phyloP scores from a whole-genome alignment of 495 filamentous ascomycete species.

The Neurospora sp. region DNA sequence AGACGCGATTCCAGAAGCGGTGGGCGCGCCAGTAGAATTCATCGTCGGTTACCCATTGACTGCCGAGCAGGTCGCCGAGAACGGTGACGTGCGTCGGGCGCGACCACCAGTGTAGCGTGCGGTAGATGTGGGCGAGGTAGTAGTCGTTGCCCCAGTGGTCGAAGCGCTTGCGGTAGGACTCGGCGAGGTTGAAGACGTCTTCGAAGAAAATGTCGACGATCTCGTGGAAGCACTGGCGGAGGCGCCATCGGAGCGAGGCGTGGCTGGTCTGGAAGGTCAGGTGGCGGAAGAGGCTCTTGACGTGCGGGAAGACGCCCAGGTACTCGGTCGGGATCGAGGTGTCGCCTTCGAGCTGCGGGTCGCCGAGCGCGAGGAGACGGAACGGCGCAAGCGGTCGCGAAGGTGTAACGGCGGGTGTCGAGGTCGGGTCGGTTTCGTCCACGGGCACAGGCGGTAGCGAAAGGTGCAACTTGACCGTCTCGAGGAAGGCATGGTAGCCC shows the following conservation, averaged over 20 bases:
- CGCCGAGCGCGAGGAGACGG: constrained; percentile 78
- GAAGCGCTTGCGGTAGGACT: constrained; percentile 62
- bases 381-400: constrained; percentile 54
- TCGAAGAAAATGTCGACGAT: constrained; percentile 44
- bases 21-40: constrained; percentile 65
- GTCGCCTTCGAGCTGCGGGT: constrained; percentile 93
- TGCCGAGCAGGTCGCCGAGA: constrained; percentile 87
- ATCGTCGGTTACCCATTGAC: constrained; percentile 82
- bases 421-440: constrained; percentile 11
- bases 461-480: constrained; percentile 40
- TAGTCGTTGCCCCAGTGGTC: constrained; percentile 90
- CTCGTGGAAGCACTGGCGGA: constrained; percentile 39
- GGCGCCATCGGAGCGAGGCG: constrained; percentile 32
- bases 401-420: constrained; percentile 1
- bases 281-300: constrained; percentile 41
- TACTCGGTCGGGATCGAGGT: constrained; percentile 59
- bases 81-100: constrained; percentile 80
- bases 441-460: not conserved
- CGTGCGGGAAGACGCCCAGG: constrained; percentile 49
- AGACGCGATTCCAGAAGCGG: constrained; percentile 78
- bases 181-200: constrained; percentile 54
- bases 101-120: constrained; percentile 71
- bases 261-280: constrained; percentile 32
- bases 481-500: constrained; percentile 26
- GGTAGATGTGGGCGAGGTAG: constrained; percentile 88